Base-by-base conservation (phyloP, 2,329 filamentous ascomycete genomes). In the Xylaria sp. region DNA sequence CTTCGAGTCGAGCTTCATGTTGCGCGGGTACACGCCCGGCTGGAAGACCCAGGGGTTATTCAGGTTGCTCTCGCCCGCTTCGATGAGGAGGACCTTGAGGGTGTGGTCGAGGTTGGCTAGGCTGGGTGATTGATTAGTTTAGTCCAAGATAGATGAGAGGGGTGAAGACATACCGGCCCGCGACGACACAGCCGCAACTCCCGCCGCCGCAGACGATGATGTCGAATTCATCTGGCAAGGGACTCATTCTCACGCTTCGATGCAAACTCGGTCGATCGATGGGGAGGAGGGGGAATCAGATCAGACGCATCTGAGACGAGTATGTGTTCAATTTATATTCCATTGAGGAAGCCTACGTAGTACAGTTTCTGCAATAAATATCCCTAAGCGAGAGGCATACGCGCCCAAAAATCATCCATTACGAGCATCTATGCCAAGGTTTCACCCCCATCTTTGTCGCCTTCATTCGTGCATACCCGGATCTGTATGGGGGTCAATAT, bases 11-110 rank as follows among this genome's bases (percentile, higher is more conserved):
- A 90, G 72, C 74, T 90, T 86, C 69, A 71, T 91, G 76, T 91
- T 91, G 51, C 80, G 78, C n/a, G 88, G 89, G 74, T 88, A 91
- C 72, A 91, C 88, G 57, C 86, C 88, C 2, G 88, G 88, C 4
- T 88, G 84, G 75, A 82, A 91, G 10, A 91, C 87, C 85, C 83
- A 90, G 73, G 87, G 88, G 71, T 91, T 90, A 76, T 92, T 91
- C 60, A 88, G 74, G 81, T 88, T 73, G 55, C 61, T 72, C 62
- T 73, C 71, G 6, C 71, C 71, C 10, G 70, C 70, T 53, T 73
- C 71, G 37, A 73, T 73, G 0, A 73, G 65, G 23, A 73, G 65
- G 69, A 91, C 90, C 76, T 91, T 91, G 58, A 73, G 67, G 39
- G 84, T 90, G 70, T 88, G 88, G 71, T 91, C 88, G 64, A 91